Evolutionary conservation across 2,329 filamentous ascomycete genomes (phyloP), one percentile per base, ranked within the genome.

Genomic region (Penicillium frequentans): DNA sequence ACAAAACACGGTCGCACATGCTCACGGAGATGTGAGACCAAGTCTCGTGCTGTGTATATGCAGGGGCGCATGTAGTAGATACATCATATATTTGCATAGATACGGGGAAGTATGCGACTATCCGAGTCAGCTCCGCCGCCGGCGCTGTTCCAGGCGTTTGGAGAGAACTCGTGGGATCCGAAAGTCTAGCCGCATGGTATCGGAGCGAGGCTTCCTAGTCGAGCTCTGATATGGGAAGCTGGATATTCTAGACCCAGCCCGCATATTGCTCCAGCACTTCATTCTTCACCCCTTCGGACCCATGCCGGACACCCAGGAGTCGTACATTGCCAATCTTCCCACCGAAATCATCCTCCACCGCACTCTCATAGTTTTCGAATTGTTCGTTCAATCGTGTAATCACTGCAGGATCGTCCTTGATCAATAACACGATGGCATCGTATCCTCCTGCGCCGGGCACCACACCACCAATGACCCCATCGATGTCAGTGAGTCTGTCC

Each of bases 361-460:
- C 65, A 59, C 75, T 78, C 64, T 82, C 86, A 88, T 91, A 98
- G 26, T 77, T 76, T 21, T 77, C 77, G 57, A 96, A 74, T 44
- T 91, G 86, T 44, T 77, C 74, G 60, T 83, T 81, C 23, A 98
- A 74, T 13, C 79, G 77, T 23, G 71, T 70, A 54, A 88, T 77
- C 1, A 90, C 90, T 49, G 82, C 82, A 35, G 80, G 81, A 52
- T 90, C 86, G 66, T 97, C 90, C 67, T 84, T 82, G 62, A 96
- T 85, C 57, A 99, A 74, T 58, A 99, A 73, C 1, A 89, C 90
- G 54, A 96, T 82, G 1, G 95, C 95, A 79, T 99, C 95, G 69
- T 90, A 97, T 0, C 95, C 95, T 10, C 95, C 95, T 0, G 95
- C 95, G 0, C 95, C 95, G 0, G 95, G 95, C 0, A 97, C 95